Evolutionary conservation across 208 protist species (phyloP).

Genomic region (Leishmania lainsoni): DNA sequence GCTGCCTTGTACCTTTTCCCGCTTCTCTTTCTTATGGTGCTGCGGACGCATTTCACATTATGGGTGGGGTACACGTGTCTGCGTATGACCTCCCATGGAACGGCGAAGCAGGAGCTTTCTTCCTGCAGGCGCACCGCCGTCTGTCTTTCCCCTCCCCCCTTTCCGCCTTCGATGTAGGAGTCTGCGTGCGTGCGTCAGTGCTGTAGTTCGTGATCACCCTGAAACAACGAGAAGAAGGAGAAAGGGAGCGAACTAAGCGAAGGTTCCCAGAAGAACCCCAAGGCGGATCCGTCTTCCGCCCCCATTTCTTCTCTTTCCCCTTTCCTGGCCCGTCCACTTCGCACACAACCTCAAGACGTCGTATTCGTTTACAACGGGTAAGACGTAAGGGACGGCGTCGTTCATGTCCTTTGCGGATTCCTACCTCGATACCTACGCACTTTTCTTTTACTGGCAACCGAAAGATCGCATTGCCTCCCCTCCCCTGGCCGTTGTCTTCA

Average conservation of each 20-base stretch:
- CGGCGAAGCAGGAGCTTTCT: background rate
- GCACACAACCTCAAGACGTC: background rate
- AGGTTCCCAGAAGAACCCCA: background rate
- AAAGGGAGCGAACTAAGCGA: background rate
- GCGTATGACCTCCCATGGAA: background rate
- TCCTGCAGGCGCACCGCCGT: background rate
- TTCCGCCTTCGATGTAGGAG: background rate
- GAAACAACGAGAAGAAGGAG: background rate
- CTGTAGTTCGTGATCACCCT: background rate
- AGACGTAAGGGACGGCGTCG: background rate
- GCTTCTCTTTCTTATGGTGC: background rate
- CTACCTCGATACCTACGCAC: background rate
- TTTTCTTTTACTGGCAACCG: background rate
- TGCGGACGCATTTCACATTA: background rate
- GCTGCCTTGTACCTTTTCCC: background rate
- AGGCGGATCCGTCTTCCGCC: background rate
- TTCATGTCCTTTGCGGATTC: background rate
- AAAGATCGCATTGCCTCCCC: background rate
- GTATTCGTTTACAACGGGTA: background rate
- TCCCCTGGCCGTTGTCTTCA: background rate
- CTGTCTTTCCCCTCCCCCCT: background rate
- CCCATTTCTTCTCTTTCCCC: background rate
- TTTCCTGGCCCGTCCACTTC: background rate
- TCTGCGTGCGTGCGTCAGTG: background rate
- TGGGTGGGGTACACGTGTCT: background rate